Evolutionary conservation across 345 rosid species (phyloP).

Genomic region (Linum lewisii): DNA sequence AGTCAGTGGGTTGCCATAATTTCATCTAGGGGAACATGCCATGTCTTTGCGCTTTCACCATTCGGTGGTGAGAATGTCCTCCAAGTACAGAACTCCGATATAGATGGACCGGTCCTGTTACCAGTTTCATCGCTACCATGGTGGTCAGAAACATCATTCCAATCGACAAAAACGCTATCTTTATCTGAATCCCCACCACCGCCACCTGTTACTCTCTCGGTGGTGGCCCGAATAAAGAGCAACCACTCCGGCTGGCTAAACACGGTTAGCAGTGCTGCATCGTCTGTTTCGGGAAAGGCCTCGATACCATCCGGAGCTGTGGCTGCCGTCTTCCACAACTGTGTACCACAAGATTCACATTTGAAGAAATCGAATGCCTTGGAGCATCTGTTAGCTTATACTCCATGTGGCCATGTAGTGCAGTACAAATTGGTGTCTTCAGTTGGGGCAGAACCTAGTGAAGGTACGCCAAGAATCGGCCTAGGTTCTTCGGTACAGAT

Average conservation of each 20-base stretch:
- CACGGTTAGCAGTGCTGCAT: slow-evolving; percentile 74
- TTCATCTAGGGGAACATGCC: slow-evolving; percentile 85
- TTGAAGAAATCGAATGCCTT: slow-evolving; percentile 35
- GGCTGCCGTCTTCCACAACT: slow-evolving; percentile 67
- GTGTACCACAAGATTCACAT: slow-evolving; percentile 39
- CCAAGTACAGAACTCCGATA: slow-evolving; percentile 55
- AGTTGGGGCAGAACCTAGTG: slow-evolving; percentile 54
- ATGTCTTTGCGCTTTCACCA: slow-evolving; percentile 77
- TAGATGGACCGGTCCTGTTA: slow-evolving; percentile 55
- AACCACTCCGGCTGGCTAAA: slow-evolving; percentile 81
- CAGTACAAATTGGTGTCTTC: slow-evolving; percentile 78
- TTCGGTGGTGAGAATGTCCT: slow-evolving; percentile 94
- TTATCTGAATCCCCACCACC: slow-evolving; percentile 50
- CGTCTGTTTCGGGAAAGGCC: slow-evolving; percentile 58
- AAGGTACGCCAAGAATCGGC: slow-evolving; percentile 35
- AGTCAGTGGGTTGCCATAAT: slow-evolving; percentile 94
- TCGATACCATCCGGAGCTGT: slow-evolving; percentile 82
- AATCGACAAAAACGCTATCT: slow-evolving; percentile 41
- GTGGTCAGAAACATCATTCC: slow-evolving; percentile 81
- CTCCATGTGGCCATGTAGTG: slow-evolving; percentile 88
- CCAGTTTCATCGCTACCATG: slow-evolving; percentile 70
- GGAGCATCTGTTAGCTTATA: slow-evolving; percentile 72
- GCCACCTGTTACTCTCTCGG: slow-evolving; percentile 68
- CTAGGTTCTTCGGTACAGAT: slow-evolving; percentile 40
- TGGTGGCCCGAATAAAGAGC: slow-evolving; percentile 79